Percentiles rank a stretch among this genome's conserved stretches.
Conservation (phyloP, 2,329 filamentous ascomycete species). For the Xylaria sp. region DNA sequence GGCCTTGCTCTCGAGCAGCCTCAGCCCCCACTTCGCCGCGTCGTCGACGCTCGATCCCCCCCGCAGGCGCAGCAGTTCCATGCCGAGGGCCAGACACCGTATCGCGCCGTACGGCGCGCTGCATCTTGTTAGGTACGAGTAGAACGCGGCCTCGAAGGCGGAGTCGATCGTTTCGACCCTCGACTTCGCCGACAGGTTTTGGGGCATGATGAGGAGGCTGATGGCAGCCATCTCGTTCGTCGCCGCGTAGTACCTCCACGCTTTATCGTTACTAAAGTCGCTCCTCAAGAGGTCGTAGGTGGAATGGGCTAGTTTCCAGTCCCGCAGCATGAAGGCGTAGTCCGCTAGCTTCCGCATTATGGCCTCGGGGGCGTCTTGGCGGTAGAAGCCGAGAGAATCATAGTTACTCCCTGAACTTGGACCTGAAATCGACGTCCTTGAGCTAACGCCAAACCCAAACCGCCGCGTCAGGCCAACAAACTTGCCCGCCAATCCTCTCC, state of each 20-base stretch:
- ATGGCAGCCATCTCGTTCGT: constrained; percentile 94
- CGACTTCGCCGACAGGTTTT: constrained; percentile 71
- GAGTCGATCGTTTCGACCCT: constrained; percentile 81
- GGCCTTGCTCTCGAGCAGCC: constrained; percentile 77
- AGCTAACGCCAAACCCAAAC: constrained; percentile 77
- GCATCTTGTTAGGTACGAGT: constrained; percentile 89
- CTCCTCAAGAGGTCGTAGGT: constrained; percentile 88
- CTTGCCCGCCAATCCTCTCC: constrained; percentile 86
- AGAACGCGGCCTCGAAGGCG: constrained; percentile 86
- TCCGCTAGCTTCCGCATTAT: constrained; percentile 92
- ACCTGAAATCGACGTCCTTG: constrained; percentile 61
- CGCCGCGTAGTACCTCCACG: constrained; percentile 93
- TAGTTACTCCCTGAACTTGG: constrained; percentile 66
- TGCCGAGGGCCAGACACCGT: constrained; percentile 72
- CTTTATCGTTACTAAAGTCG: constrained; percentile 94
- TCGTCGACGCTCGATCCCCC: constrained; percentile 82
- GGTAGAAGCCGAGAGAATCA: constrained; percentile 80
- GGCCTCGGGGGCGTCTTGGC: constrained; percentile 81
- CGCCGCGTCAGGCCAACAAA: constrained; percentile 93
- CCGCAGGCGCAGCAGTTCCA: constrained; percentile 81
- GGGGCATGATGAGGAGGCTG: constrained; percentile 76
- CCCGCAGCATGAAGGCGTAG: constrained; percentile 94
- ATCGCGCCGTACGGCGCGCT: constrained; percentile 78
- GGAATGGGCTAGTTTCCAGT: constrained; percentile 90
- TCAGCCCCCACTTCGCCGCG: constrained; percentile 81